phyloP scores from a whole-genome alignment of 305 asterid genomes.

The Petunia hybrid region DNA sequence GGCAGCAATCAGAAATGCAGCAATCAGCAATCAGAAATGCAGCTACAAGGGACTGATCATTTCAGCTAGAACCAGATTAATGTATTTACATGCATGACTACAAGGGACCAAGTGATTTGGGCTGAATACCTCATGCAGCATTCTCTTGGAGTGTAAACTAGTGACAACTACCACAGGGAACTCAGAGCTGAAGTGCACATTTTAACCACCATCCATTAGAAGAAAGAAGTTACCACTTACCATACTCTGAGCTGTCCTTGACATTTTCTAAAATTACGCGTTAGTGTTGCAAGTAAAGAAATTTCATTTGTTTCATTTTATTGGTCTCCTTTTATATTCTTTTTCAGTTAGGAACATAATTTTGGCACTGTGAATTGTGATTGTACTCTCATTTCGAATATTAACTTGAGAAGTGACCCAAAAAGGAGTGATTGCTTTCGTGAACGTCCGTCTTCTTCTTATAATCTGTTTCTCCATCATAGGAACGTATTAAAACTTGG shows the following conservation, averaged over 20 bases:
- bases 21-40: no score
- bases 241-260: constrained; percentile 9
- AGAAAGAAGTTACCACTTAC: not conserved
- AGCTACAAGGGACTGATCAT: not conserved
- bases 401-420: not conserved
- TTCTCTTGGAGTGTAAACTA: not conserved
- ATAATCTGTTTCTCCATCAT: not conserved
- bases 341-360: not conserved
- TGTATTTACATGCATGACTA: not conserved
- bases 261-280: not conserved
- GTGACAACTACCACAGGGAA: not conserved
- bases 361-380: not conserved
- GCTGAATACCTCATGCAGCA: not conserved
- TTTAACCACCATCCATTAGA: not conserved
- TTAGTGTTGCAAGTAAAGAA: not conserved
- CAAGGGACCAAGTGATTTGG: constrained; percentile 17
- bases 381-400: not conserved
- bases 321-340: not conserved
- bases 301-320: not conserved
- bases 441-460: not conserved
- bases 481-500: not conserved
- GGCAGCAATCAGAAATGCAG: no score
- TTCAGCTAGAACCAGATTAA: not conserved
- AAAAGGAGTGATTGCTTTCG: not conserved
- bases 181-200: not conserved